Evolutionary conservation across 495 filamentous ascomycete genomes (phyloP).

Genomic region (Platismatia glauca): DNA sequence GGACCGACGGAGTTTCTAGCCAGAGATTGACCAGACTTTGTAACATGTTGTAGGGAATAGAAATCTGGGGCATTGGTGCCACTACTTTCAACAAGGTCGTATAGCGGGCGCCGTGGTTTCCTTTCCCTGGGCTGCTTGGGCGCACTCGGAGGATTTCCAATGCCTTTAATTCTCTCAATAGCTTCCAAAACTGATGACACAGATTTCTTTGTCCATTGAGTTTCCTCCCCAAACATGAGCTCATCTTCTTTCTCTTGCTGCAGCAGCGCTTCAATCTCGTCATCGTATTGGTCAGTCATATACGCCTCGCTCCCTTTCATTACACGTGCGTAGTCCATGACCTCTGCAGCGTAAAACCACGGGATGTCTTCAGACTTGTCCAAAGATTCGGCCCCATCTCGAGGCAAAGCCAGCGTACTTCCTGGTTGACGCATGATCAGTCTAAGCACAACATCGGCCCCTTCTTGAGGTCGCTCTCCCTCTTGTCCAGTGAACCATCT

Average conservation of each 20-base stretch:
- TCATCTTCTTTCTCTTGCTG: conserved; percentile 80
- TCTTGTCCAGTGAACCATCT: conserved; percentile 90
- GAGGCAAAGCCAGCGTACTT: conserved; percentile 78
- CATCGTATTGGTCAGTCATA: conserved; percentile 68
- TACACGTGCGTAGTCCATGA: conserved; percentile 87
- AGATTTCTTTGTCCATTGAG: conserved; percentile 83
- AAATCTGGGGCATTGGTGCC: conserved; percentile 38
- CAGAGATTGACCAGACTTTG: conserved; percentile 36
- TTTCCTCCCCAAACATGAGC: conserved; percentile 85
- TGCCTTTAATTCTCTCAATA: conserved; percentile 61
- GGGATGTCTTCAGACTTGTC: conserved; percentile 66
- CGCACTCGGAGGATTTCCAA: conserved; percentile 58
- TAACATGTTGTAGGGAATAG: conserved; percentile 43
- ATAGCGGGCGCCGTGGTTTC: conserved; percentile 38
- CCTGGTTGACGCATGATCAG: conserved; percentile 69
- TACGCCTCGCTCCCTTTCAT: conserved; percentile 93
- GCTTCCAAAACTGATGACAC: conserved; percentile 58
- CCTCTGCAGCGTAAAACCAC: conserved; percentile 90
- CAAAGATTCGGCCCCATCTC: conserved; percentile 67
- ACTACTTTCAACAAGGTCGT: conserved; percentile 36
- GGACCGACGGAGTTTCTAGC: conserved; percentile 24
- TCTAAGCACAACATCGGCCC: conserved; percentile 79
- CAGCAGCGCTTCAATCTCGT: conserved; percentile 65
- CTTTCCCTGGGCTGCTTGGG: conserved; percentile 43
- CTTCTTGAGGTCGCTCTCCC: conserved; percentile 64